Base-by-base conservation (phyloP, 2,329 filamentous ascomycete genomes). In the Cladorrhinum sp. region DNA sequence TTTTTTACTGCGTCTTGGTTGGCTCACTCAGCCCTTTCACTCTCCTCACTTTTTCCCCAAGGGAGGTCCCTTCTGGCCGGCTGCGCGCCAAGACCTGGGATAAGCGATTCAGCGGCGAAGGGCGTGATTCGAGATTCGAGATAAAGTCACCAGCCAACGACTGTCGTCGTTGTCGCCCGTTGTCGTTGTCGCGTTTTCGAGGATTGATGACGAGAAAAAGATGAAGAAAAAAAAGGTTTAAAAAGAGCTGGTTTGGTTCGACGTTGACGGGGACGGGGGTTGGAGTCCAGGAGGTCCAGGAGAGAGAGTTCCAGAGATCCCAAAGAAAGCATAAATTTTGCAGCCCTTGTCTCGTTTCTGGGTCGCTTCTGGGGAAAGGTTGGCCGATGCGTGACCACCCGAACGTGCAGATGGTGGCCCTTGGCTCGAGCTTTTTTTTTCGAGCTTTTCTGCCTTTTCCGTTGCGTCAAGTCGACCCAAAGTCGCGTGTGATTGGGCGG, bases 371-470 rank as follows among this genome's bases (percentile, higher is more conserved):
- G 66, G 66, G 64, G 62, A 64, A 66, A 61, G 61, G 61, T 59
- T 60, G 59, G 59, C 27, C 36, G 53, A 61, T 64, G 65, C 65
- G 65, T 68, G 67, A 68, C 66, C 65, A 67, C 61, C 64, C 66
- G 62, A n/a, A 65, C 62, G 50, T 67, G 64, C 65, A 67, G 64
- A 62, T 64, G 41, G 41, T 20, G 41, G 41, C 18, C 41, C 41
- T 18, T 63, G 62, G 67, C 58, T 63, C 64, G 65, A 65, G 65
- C 64, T 64, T 45, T 18, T 45, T 18, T n/a, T 12, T 58, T 63
- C 63, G 64, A 64, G 64, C 63, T 64, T 45, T 45, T 45, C n/a
- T 45, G 16, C 20, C n/a, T 45, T 45, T 45, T 45, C n/a, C 57
- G 58, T 50, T 59, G 58, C 58, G 50, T 41, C 38, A 23, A 50